A percentile compares a stretch with the other conserved stretches of the same genome.
Conservation (phyloP, 306 rosid genomes). For the Erythrophleum fordii region DNA sequence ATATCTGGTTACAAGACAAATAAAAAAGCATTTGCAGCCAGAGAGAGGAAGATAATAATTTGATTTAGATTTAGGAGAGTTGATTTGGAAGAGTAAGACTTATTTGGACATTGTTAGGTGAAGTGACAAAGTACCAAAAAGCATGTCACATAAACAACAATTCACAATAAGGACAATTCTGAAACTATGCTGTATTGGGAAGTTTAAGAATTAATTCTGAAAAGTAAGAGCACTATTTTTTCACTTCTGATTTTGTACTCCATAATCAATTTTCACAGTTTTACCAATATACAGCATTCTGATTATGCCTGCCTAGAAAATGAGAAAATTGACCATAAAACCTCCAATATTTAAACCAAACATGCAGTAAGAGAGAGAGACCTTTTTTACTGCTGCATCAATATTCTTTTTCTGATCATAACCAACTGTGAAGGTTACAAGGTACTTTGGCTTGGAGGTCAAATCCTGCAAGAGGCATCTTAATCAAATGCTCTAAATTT, state of each 20-base stretch:
- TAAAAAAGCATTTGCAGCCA: background rate
- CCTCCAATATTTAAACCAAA: background rate
- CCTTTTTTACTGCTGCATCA: slow-evolving; percentile 96
- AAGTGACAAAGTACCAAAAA: background rate
- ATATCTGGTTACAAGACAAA: slow-evolving; percentile 43
- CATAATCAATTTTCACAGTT: background rate
- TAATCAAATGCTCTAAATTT: slow-evolving; percentile 41
- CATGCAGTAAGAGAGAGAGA: slow-evolving; percentile 14
- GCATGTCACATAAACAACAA: background rate
- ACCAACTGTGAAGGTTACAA: slow-evolving; percentile 96
- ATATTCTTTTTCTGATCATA: slow-evolving; percentile 74
- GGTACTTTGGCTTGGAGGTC: slow-evolving; percentile 77
- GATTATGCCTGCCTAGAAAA: background rate
- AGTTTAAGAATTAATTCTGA: background rate
- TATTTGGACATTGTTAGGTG: background rate
- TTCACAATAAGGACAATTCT: background rate
- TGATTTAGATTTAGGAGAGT: background rate
- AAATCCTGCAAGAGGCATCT: slow-evolving; percentile 78
- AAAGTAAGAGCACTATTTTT: background rate
- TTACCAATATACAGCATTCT: background rate
- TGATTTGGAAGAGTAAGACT: background rate
- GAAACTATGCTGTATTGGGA: background rate
- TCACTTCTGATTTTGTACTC: background rate
- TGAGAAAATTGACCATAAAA: background rate
- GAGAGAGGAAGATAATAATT: slow-evolving; percentile 21